Evolutionary conservation across 1,284 basidiomycete species (phyloP).

Genomic region (Fomitiporia mediterranea): DNA sequence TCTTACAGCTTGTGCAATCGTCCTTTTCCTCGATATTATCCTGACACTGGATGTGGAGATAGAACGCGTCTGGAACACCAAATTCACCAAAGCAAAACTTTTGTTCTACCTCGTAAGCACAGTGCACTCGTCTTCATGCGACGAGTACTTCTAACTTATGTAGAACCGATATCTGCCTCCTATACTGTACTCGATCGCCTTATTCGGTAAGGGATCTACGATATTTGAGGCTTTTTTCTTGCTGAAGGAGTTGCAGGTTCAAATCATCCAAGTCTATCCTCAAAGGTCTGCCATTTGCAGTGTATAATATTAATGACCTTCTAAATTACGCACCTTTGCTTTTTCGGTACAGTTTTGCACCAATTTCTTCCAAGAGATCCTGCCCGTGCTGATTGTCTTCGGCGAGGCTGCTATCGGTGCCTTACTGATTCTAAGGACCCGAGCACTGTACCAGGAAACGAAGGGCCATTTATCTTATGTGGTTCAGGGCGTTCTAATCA

Average conservation of each 20-base stretch:
- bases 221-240: no score
- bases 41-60: constrained; percentile 5
- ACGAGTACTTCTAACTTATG: neutral
- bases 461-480: constrained; percentile 1
- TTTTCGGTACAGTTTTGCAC: constrained; percentile 7
- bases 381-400: constrained; percentile 4
- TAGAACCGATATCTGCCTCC: constrained; percentile 10
- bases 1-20: constrained; percentile 1
- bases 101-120: constrained; percentile 1
- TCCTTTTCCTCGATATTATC: constrained; percentile 5
- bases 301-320: no score
- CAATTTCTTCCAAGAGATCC: neutral
- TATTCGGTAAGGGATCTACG: neutral
- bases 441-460: constrained; percentile 1
- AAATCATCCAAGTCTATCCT: neutral
- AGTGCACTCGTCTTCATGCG: neutral
- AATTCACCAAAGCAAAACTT: neutral
- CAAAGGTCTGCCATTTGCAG: no score
- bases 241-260: neutral
- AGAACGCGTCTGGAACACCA: constrained; percentile 6
- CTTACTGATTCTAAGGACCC: constrained; percentile 5
- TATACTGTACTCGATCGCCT: neutral
- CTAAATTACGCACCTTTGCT: no score
- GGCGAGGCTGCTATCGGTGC: constrained; percentile 8
- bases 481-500: neutral